Base-by-base conservation (phyloP, 129 eudicot species). In the Flaveria linearis region DNA sequence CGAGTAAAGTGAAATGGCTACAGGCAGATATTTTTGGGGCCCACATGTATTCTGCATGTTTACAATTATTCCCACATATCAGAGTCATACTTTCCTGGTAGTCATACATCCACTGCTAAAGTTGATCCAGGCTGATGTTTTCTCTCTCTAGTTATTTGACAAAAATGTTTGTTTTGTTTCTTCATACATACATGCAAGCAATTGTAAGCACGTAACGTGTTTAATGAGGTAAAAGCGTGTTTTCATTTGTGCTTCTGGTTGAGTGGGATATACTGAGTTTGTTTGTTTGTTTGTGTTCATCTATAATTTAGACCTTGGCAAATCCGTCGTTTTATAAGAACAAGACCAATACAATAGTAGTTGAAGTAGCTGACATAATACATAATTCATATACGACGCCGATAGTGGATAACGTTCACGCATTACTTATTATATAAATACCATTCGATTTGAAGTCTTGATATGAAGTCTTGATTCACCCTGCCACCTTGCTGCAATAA, bases 401-500 rank as follows among this genome's bases (percentile, higher is more conserved):
- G 68, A 15, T 20, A 77, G 50, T 9, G 11, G 33, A 61, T 0
- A 39, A 41, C 3, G 2, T 67, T 33, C 26, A 36, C 7, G 26
- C 46, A 8, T 36, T 39, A 39, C 16, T 39, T 8, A 25, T 61
- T 25, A 67, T 3, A 41, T 9, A 67, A 20, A 36, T 11, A 17
- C 14, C 52, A 55, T 12, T 73, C 33, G 9, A 9, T 22, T 1
- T 50, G 53, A 18, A 52, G 17, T n/a, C 8, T 12, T 2, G 12
- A 9, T 46, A 3, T 50, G 53, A 20, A 52, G 17, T n/a, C 20
- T 12, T 2, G 12, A 13, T 15, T 65, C 80, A 92, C 76, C 96
- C 97, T 2, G 92, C 92, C 72, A 87, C 92, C 77, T 92, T 87
- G 79, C 96, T 76, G 66, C 81, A 74, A 57, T 81, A 82, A 41